Evolutionary conservation across 805 yeast species (phyloP).

Genomic region (Yueomyces sp.): DNA sequence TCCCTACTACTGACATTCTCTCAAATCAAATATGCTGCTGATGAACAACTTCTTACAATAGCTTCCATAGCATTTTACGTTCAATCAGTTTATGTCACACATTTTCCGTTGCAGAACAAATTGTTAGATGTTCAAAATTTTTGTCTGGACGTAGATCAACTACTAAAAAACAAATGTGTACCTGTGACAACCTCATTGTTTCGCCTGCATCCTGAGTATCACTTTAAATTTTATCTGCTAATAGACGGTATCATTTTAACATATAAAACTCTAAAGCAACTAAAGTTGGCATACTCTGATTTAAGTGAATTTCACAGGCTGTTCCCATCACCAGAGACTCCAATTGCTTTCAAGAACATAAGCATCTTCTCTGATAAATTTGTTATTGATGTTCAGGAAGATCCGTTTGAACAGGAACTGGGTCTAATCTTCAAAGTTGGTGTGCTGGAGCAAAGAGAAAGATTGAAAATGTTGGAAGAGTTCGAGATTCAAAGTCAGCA

Average conservation of each 20-base stretch:
- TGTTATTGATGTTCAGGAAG: constrained; percentile 42
- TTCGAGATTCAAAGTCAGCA: constrained; percentile 11
- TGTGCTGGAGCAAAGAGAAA: constrained; percentile 37
- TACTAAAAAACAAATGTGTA: constrained; percentile 1
- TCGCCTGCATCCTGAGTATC: constrained; percentile 22
- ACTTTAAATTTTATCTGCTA: constrained; percentile 32
- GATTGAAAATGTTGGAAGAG: constrained; percentile 28
- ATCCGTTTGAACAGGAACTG: constrained; percentile 52
- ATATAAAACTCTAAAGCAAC: constrained; percentile 34
- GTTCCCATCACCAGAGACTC: constrained; percentile 16
- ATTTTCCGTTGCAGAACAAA: constrained; percentile 10
- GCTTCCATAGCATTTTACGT: constrained; percentile 9
- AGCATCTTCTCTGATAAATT: constrained; percentile 29
- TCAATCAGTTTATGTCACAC: constrained; percentile 18
- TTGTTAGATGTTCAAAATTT: constrained; percentile 9
- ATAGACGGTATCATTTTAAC: constrained; percentile 37
- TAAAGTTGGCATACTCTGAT: constrained; percentile 29
- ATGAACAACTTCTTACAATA: constrained; percentile 2
- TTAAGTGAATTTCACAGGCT: constrained; percentile 15
- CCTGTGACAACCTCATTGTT: constrained; percentile 8
- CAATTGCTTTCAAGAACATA: constrained; percentile 29
- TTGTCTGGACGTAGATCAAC: constrained; percentile 3
- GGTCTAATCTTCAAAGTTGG: constrained; percentile 46
- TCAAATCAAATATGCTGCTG: constrained; percentile 2
- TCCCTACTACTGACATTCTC: constrained; percentile 11